Evolutionary conservation across 2,329 filamentous ascomycete genomes (phyloP).

Genomic region (Aspergillus eucalypticola): DNA sequence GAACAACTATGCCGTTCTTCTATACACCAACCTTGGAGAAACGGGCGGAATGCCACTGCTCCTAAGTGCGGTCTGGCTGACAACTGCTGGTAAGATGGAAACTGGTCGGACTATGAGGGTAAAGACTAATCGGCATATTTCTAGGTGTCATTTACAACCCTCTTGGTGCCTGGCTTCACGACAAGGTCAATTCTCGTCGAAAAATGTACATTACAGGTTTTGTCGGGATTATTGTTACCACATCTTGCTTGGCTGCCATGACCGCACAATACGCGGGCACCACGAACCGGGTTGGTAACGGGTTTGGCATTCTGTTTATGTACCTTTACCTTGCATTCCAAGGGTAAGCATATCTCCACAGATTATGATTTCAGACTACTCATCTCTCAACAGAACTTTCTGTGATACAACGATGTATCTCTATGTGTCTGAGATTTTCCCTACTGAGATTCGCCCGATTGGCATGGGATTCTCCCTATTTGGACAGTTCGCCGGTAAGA

Average conservation of each 20-base stretch:
- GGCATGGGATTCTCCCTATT: slow-evolving; percentile 56
- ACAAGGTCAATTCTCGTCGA: slow-evolving; percentile 41
- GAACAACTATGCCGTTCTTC: slow-evolving; percentile 51
- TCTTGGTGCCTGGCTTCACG: slow-evolving; percentile 39
- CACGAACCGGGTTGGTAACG: slow-evolving; percentile 43
- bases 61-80: slow-evolving; percentile 47
- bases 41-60: slow-evolving; percentile 46
- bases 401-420: slow-evolving; percentile 52
- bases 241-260: slow-evolving; percentile 44
- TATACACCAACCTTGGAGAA: slow-evolving; percentile 48
- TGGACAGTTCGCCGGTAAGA: slow-evolving; percentile 48
- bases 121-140: slow-evolving; percentile 14
- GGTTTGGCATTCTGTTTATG: slow-evolving; percentile 45
- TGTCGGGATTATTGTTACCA: slow-evolving; percentile 43
- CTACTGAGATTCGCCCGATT: slow-evolving; percentile 53
- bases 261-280: slow-evolving; percentile 42
- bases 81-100: slow-evolving; percentile 43
- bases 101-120: background rate
- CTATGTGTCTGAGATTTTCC: slow-evolving; percentile 50
- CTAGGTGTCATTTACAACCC: slow-evolving; percentile 44
- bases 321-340: slow-evolving; percentile 53
- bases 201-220: slow-evolving; percentile 47
- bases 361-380: background rate
- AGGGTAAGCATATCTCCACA: slow-evolving; percentile 30
- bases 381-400: slow-evolving; percentile 35